phyloP scores from a whole-genome alignment of 257 asterid species.

The Thymus quinquecostatus region DNA sequence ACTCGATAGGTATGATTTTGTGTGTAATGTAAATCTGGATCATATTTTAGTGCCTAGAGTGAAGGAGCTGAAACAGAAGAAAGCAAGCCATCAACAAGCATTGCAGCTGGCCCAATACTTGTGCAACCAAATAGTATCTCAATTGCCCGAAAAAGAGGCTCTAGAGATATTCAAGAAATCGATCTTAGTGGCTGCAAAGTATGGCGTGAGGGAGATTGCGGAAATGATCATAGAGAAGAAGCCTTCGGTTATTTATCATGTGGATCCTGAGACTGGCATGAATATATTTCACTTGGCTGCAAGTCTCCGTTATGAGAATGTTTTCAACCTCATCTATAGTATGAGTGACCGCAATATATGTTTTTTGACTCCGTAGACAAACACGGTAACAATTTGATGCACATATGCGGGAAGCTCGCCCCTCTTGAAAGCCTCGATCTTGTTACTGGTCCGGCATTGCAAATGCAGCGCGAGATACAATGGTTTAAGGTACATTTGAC shows the following conservation, averaged over 20 bases:
- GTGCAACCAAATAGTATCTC: not conserved
- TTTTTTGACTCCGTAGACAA: not conserved
- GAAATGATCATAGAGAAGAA: not conserved
- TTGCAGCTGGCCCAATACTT: not conserved
- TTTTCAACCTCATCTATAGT: slow-evolving; percentile 22
- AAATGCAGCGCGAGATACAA: slow-evolving; percentile 2
- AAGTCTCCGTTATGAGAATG: slow-evolving; percentile 24
- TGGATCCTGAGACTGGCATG: not conserved
- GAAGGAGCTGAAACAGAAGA: slow-evolving; percentile 9
- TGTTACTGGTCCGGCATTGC: not conserved
- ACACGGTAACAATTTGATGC: slow-evolving; percentile 24
- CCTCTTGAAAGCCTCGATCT: not conserved
- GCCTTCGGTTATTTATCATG: not conserved
- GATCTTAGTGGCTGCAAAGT: not conserved
- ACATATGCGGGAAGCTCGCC: not conserved
- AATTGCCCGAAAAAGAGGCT: not conserved
- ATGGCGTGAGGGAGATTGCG: slow-evolving; percentile 19
- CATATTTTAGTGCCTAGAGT: not conserved
- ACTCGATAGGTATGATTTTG: too few species aligned
- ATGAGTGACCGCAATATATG: not conserved
- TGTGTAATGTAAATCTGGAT: too few species aligned
- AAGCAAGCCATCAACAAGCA: slow-evolving; percentile 1
- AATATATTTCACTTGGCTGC: slow-evolving; percentile 23
- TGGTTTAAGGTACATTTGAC: not conserved
- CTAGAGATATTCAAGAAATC: not conserved